A percentile compares a stretch with the other conserved stretches of the same genome.
Conservation (phyloP, 2,329 filamentous ascomycete genomes). For the Diaporthe helianthi region DNA sequence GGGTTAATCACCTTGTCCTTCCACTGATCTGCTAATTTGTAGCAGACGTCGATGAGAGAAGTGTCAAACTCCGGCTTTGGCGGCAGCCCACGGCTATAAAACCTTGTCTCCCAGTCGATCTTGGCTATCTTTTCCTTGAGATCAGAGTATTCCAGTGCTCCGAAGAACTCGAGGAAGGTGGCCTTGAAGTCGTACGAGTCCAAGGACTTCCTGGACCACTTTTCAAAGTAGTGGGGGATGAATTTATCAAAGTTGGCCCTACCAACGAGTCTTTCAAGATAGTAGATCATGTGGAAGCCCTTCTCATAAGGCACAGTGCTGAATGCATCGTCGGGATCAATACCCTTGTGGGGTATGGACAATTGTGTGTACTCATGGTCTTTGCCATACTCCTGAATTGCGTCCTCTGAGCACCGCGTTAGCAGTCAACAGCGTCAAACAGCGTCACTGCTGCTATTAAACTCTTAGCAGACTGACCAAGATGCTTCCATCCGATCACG, state of each 20-base stretch:
- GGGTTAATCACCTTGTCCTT: slow-evolving; percentile 59
- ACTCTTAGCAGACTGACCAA: slow-evolving; percentile 54
- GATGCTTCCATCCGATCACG: slow-evolving; percentile 93
- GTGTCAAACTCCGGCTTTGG: slow-evolving; percentile 93
- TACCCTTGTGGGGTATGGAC: slow-evolving; percentile 83
- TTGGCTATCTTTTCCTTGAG: slow-evolving; percentile 69
- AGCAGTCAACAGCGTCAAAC: slow-evolving; percentile 33
- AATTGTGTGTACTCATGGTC: slow-evolving; percentile 95
- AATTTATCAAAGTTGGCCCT: slow-evolving; percentile 92
- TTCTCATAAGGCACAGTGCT: slow-evolving; percentile 94
- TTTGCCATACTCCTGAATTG: slow-evolving; percentile 77
- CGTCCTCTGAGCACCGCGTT: slow-evolving; percentile 63
- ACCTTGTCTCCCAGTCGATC: slow-evolving; percentile 90
- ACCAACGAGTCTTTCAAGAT: slow-evolving; percentile 85
- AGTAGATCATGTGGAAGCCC: slow-evolving; percentile 92
- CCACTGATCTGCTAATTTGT: slow-evolving; percentile 84
- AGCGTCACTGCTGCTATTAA: slow-evolving; percentile 29
- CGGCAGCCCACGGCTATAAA: slow-evolving; percentile 87
- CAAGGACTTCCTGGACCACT: slow-evolving; percentile 83
- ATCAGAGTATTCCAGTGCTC: slow-evolving; percentile 65
- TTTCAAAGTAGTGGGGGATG: slow-evolving; percentile 92
- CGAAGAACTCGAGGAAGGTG: slow-evolving; percentile 86
- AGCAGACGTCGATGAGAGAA: slow-evolving; percentile 83
- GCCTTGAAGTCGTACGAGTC: slow-evolving; percentile 95
- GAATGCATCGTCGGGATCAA: slow-evolving; percentile 96